A percentile compares a stretch with the other conserved stretches of the same genome.
Conservation (phyloP, 305 asterid species). For the Salvia sclarea region DNA sequence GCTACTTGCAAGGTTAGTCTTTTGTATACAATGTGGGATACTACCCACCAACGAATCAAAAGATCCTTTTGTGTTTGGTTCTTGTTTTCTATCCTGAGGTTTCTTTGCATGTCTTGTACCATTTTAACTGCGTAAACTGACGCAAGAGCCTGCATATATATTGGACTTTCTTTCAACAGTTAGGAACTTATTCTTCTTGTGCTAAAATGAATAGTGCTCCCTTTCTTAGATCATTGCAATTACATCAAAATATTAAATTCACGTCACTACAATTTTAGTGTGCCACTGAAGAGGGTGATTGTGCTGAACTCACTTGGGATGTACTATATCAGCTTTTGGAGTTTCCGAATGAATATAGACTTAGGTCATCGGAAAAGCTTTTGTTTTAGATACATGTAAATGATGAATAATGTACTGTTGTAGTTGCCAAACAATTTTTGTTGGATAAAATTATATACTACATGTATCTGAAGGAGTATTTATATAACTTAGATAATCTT, state of each 20-base stretch:
- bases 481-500: neutral
- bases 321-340: conserved; percentile 11
- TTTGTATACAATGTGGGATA: conserved; percentile 18
- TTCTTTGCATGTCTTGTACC: conserved; percentile 8
- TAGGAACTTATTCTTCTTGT: neutral
- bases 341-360: neutral
- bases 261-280: neutral
- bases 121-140: conserved; percentile 5
- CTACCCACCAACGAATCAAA: conserved; percentile 3
- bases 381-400: neutral
- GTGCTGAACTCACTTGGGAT: neutral
- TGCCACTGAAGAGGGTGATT: conserved; percentile 6
- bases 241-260: neutral
- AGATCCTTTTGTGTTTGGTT: conserved; percentile 5
- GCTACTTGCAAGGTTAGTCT: conserved; percentile 48
- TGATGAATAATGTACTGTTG: conserved; percentile 4
- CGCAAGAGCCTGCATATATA: conserved; percentile 19
- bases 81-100: conserved; percentile 14
- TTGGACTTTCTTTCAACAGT: neutral
- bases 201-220: conserved; percentile 5
- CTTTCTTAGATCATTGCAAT: neutral
- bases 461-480: neutral
- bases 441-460: neutral
- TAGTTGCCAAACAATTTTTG: conserved; percentile 5
- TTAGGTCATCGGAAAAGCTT: neutral